Base-by-base conservation (phyloP, 305 asterid genomes). In the Rubia balearica region DNA sequence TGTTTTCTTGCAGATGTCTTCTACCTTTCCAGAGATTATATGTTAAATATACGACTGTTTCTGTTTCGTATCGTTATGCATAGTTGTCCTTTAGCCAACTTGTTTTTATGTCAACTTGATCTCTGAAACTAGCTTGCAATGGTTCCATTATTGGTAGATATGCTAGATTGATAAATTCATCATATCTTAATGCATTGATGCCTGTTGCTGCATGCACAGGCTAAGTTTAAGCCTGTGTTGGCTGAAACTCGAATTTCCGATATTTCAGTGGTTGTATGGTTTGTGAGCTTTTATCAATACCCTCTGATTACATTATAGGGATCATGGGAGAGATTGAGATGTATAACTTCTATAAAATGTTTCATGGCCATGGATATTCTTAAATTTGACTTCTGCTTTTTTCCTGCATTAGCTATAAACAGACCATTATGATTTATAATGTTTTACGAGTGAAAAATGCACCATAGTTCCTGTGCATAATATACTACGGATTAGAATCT, bases 121-220 rank as follows among this genome's bases (percentile, higher is more conserved):
- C 71, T 45, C 30, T 67, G 43, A 3, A 46, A 46, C 61, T 67
- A 55, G 30, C 61, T 68, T 68, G 61, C 61, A 46, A 46, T 17
- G 22, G 24, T 51, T 51, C 36, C n/a, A 21, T 49, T 46, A 17
- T 51, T 17, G 59, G 59, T 7, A 16, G 59, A 51, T 21, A 51
- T 6, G 59, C 56, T 51, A 17, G 22, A 17, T 17, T 17, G 21
- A 8, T 51, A 51, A 51, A 51, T 51, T 51, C 22, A 51, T 17
- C 59, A 5, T 51, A 51, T 51, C 16, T 49, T 36, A 48, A 53
- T 68, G 33, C 38, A 6, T 22, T 51, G 21, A 51, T 51, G 59
- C 59, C 59, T 51, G 19, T 48, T 51, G 59, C 21, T 17, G 8
- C 22, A 17, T 51, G 59, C 59, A 51, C 21, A 49, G 59, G 6